Evolutionary conservation across 1,284 basidiomycete genomes (phyloP).

Genomic region (Xanthoconium separans): DNA sequence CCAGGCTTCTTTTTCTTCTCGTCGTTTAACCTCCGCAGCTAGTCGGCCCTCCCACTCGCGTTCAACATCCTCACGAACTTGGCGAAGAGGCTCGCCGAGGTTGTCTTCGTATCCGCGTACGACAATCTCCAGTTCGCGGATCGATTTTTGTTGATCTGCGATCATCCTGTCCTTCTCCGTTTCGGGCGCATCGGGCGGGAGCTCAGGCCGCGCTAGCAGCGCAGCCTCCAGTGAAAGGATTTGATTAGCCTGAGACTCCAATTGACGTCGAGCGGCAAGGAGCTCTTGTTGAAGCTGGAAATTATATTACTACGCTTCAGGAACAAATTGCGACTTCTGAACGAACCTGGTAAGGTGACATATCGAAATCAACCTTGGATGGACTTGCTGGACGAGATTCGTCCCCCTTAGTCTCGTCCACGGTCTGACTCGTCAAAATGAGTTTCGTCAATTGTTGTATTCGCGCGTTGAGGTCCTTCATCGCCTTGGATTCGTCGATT

Average conservation of each 20-base stretch:
- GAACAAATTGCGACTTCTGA: background rate
- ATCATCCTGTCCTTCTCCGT: slow-evolving; percentile 72
- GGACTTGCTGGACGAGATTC: slow-evolving; percentile 78
- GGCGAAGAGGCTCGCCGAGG: slow-evolving; percentile 68
- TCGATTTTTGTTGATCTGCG: slow-evolving; percentile 63
- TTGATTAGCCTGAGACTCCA: slow-evolving; percentile 77
- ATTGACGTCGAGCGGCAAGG: slow-evolving; percentile 66
- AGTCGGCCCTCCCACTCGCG: slow-evolving; percentile 70
- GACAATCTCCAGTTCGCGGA: slow-evolving; percentile 70
- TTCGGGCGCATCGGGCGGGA: slow-evolving; percentile 58
- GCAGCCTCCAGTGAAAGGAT: slow-evolving; percentile 79
- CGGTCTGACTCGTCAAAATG: slow-evolving; percentile 81
- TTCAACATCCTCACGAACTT: slow-evolving; percentile 79
- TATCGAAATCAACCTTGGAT: slow-evolving; percentile 81
- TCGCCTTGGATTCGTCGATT: slow-evolving; percentile 76
- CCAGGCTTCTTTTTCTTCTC: slow-evolving; percentile 71
- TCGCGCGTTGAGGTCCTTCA: slow-evolving; percentile 76
- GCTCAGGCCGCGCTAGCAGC: slow-evolving; percentile 58
- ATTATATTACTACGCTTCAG: background rate
- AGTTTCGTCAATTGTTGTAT: slow-evolving; percentile 85
- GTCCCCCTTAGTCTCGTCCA: slow-evolving; percentile 65
- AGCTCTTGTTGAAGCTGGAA: slow-evolving; percentile 83
- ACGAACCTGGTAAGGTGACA: slow-evolving; percentile 76
- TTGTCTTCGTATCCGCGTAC: slow-evolving; percentile 69
- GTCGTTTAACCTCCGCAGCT: slow-evolving; percentile 54